Percentiles rank a stretch among this genome's conserved stretches.
phyloP scores from a whole-genome alignment of 495 filamentous ascomycete genomes.

The Acidomyces sp. region DNA sequence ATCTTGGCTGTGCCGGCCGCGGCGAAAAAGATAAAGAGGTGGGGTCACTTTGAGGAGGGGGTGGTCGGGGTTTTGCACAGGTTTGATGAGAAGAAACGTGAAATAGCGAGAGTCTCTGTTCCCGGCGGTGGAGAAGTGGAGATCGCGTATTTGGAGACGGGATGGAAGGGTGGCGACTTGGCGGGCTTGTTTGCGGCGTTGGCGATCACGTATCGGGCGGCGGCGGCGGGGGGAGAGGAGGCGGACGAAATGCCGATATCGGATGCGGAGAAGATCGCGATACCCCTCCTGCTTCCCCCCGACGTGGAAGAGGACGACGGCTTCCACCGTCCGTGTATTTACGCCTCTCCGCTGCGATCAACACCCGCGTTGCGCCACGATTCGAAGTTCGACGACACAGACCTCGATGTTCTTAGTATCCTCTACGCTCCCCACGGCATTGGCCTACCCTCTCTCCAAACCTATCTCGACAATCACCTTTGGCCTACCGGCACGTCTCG shows the following conservation, averaged over 20 bases:
- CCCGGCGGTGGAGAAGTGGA: no score
- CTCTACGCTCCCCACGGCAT: conserved; percentile 52
- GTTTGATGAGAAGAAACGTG: conserved; percentile 29
- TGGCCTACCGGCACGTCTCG: conserved; percentile 41
- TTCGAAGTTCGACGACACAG: neutral
- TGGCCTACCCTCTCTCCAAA: conserved; percentile 32
- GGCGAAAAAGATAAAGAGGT: conserved; percentile 45
- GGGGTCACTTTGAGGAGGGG: conserved; percentile 49
- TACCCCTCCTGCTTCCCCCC: conserved; percentile 2
- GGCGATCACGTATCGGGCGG: conserved; percentile 51
- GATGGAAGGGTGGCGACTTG: conserved; percentile 47
- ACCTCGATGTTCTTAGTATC: conserved; percentile 32
- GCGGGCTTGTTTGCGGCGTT: conserved; percentile 51
- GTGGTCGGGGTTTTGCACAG: conserved; percentile 37
- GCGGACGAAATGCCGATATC: neutral
- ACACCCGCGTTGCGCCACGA: neutral
- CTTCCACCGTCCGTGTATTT: neutral
- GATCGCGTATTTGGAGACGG: conserved; percentile 31
- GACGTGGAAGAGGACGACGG: no score
- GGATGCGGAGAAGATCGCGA: neutral
- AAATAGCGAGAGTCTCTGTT: conserved; percentile 37
- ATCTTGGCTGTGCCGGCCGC: conserved; percentile 54
- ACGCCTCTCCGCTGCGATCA: neutral
- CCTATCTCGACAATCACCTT: conserved; percentile 45
- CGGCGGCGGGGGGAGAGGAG: conserved; percentile 15